These are phyloP conservation scores for Draba incana DNA, from an alignment of 345 rosid genomes.

Conservation along the genomic window DNA sequence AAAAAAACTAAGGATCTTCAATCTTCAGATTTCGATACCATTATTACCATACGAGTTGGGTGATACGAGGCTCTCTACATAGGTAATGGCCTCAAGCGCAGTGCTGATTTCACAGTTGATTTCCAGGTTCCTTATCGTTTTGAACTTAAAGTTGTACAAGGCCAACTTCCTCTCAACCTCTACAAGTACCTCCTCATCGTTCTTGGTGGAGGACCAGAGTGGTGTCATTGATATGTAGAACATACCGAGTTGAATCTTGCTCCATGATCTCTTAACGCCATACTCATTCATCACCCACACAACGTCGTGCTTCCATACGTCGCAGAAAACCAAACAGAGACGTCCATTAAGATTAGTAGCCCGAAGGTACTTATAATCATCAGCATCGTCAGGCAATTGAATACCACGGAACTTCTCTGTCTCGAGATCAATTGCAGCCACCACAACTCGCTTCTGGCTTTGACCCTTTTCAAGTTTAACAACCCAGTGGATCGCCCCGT, in stretches of 20 bases:
- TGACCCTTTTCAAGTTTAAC: background rate
- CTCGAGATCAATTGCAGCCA: too few relatives aligned
- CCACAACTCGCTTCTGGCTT: too few relatives aligned
- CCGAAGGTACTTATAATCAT: background rate
- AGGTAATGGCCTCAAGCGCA: constrained; percentile 24
- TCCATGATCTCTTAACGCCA: constrained; percentile 35
- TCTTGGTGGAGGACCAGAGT: constrained; percentile 32
- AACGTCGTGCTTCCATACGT: constrained; percentile 19
- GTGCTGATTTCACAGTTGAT: constrained; percentile 23
- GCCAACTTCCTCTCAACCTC: constrained; percentile 38
- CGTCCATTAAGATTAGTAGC: constrained; percentile 26
- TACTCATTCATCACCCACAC: constrained; percentile 44
- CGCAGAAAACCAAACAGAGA: constrained; percentile 30
- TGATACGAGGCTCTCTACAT: constrained; percentile 45
- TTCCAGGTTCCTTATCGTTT: background rate
- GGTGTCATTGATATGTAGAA: constrained; percentile 36
- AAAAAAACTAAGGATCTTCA: too few relatives aligned
- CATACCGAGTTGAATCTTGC: constrained; percentile 29
- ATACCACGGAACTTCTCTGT: too few relatives aligned
- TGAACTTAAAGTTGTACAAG: constrained; percentile 33
- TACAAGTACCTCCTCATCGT: constrained; percentile 25
- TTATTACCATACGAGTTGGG: constrained; percentile 17
- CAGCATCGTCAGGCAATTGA: background rate
- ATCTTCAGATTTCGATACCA: too few relatives aligned
- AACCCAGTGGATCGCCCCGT: constrained; percentile 39